phyloP scores from a whole-genome alignment of 768 basidiomycete genomes.

The Auricularia auricula-judae region DNA sequence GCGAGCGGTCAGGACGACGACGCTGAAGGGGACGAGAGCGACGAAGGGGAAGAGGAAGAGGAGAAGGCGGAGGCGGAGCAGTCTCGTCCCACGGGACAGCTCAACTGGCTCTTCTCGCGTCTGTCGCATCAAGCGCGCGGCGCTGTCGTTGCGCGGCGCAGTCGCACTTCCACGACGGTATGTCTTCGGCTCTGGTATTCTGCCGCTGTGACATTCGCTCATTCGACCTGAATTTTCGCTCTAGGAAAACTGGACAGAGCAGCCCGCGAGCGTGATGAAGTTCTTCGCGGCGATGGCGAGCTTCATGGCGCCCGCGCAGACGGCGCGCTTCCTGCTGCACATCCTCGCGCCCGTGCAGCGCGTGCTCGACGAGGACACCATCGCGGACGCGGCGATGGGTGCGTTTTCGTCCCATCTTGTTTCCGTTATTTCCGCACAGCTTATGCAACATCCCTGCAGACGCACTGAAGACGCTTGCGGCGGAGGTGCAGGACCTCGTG shows the following conservation, averaged over 20 bases:
- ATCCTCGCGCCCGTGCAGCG: conserved; percentile 82
- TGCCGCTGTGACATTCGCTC: too few relatives aligned
- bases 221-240: not conserved
- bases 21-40: conserved; percentile 1
- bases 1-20: conserved; percentile 5
- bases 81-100: not conserved
- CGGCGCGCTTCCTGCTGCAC: conserved; percentile 69
- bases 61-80: conserved; percentile 9
- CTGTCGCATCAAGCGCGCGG: conserved; percentile 79
- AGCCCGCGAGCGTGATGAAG: conserved; percentile 67
- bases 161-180: conserved; percentile 36
- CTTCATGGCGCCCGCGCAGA: conserved; percentile 43
- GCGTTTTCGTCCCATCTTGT: conserved; percentile 15
- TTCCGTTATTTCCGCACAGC: not conserved
- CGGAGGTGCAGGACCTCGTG: conserved; percentile 79
- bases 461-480: conserved; percentile 68
- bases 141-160: conserved; percentile 60
- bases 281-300: conserved; percentile 93
- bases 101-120: conserved; percentile 80
- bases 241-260: conserved; percentile 74
- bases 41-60: conserved; percentile 14
- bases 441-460: conserved; percentile 31
- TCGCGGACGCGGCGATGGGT: conserved; percentile 74
- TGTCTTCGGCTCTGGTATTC: conserved; percentile 12
- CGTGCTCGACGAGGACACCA: conserved; percentile 76